Percentiles rank a stretch among this genome's conserved stretches.
phyloP scores from a whole-genome alignment of 2,329 filamentous ascomycete genomes.

The Diaporthe eres region DNA sequence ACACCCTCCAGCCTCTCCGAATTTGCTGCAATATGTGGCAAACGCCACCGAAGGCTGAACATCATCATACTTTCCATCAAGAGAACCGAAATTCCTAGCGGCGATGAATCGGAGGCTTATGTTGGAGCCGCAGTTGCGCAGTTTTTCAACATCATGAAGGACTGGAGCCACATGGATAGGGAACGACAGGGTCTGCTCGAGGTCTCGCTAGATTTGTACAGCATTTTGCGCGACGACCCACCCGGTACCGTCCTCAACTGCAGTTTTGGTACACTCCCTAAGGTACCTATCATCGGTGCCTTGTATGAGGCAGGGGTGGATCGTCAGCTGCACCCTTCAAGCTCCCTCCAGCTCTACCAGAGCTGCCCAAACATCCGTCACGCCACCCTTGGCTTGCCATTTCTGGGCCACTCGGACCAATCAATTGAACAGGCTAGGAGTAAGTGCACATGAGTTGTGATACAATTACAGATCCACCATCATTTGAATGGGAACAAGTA shows the following conservation, averaged over 20 bases:
- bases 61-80: background rate
- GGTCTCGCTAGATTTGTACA: background rate
- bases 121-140: background rate
- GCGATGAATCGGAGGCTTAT: background rate
- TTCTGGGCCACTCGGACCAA: fast-evolving
- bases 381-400: background rate
- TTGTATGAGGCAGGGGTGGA: background rate
- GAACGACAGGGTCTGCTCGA: background rate
- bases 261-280: background rate
- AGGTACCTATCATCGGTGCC: background rate
- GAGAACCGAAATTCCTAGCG: background rate
- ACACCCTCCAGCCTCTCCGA: background rate
- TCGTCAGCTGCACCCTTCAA: background rate
- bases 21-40: background rate
- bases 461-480: no score
- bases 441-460: background rate
- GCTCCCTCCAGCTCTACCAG: background rate
- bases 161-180: background rate
- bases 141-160: background rate
- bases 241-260: background rate
- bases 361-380: background rate
- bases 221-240: background rate
- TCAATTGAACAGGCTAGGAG: background rate
- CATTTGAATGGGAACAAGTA: no score
- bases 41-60: background rate